Evolutionary conservation across 148 eudicot genomes (phyloP), one percentile per base, ranked within the genome.

Genomic region (Silene latifolia): DNA sequence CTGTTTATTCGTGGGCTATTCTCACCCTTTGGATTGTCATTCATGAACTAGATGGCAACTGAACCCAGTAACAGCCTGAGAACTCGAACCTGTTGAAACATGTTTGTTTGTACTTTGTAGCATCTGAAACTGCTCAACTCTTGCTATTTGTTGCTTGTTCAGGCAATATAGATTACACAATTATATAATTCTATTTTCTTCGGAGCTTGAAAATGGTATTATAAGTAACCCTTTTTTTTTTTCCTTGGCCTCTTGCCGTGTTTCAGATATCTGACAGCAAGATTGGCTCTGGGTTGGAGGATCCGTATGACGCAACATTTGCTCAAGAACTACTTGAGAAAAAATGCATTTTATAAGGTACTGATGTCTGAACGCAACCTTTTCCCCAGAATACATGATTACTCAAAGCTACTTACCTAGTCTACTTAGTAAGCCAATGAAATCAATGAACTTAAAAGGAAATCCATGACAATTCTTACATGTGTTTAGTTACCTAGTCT

Each of bases 251-350:
- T 51, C 62, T 73, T 74, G 59, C 63, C 73, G 5, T 82, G 71
- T 70, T 69, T 32, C 83, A 94, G 98, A 88, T 90, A 91, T 84
- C 79, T 94, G 88, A 91, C 93, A 29, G 87, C 89, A 65, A 85
- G 87, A 80, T 86, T 91, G 79, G 97, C 98, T 42, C 86, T 94
- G 67, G 93, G 93, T 81, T 94, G 98, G 97, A 86, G 98, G 75
- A 87, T 91, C 74, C 93, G 90, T 64, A 78, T 94, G 89, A 94
- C 98, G 44, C 92, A 85, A 79, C 97, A 94, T 85, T 81, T 94
- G 70, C 86, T 94, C 58, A 90, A 81, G 82, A 85, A 84, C 74
- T 94, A 91, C 87, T 79, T 94, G 78, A 89, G 91, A 71, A 94
- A 83, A 24, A 92, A 92, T 87, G 97, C 97, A 64, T 94, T 90